Evolutionary conservation across 2,329 filamentous ascomycete species (phyloP).

Genomic region (Blastomyces parvus): DNA sequence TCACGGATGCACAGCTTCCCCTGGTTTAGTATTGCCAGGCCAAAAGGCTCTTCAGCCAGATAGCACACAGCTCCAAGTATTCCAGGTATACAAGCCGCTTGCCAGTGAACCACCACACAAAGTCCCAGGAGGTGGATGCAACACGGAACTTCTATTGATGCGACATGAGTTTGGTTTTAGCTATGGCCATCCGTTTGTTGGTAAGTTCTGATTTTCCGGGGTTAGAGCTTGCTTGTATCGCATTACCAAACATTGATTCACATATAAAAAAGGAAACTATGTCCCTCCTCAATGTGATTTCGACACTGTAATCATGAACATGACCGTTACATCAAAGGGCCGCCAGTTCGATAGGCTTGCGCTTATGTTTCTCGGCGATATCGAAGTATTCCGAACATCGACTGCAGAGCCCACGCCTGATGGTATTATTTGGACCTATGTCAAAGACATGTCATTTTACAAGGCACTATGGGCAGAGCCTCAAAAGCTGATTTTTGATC

Average conservation of each 20-base stretch:
- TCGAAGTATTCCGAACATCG: conserved; percentile 73
- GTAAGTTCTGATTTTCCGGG: conserved; percentile 29
- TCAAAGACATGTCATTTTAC: conserved; percentile 70
- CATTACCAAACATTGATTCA: neutral
- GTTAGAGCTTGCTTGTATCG: neutral
- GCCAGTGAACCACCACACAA: conserved; percentile 34
- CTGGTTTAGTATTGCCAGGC: neutral
- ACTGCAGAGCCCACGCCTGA: conserved; percentile 65
- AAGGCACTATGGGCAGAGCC: conserved; percentile 56
- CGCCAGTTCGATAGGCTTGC: conserved; percentile 69
- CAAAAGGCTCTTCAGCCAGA: neutral
- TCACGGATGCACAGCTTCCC: neutral
- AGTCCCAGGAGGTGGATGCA: conserved; percentile 16
- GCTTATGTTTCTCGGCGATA: conserved; percentile 64
- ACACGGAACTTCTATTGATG: conserved; percentile 50
- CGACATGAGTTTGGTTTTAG: conserved; percentile 61
- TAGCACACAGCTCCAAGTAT: conserved; percentile 40
- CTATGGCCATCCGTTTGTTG: conserved; percentile 64
- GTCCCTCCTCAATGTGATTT: conserved; percentile 59
- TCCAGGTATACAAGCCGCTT: conserved; percentile 61
- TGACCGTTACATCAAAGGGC: conserved; percentile 62
- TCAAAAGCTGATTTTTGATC: conserved; percentile 70
- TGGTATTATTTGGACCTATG: conserved; percentile 66
- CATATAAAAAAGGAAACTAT: conserved; percentile 46
- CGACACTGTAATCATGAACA: conserved; percentile 64